A percentile compares a stretch with the other conserved stretches of the same genome.
phyloP scores from a whole-genome alignment of 192 early-diverging fungal species.

The Powellomyces hirtus region DNA sequence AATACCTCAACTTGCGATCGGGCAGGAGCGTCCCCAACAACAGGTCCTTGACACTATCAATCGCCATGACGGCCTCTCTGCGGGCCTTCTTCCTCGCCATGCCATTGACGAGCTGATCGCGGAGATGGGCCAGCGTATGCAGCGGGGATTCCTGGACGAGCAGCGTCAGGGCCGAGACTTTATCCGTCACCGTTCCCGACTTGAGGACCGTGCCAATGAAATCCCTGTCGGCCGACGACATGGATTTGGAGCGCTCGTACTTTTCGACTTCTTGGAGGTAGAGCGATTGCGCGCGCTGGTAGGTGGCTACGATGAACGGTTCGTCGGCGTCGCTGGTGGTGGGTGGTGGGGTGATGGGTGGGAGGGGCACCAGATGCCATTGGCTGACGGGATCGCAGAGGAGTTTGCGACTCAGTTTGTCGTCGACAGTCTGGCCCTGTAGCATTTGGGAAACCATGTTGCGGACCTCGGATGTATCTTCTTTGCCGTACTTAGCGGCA shows the following conservation, averaged over 20 bases:
- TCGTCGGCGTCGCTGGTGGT: slow-evolving; percentile 1
- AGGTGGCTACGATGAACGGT: slow-evolving; percentile 22
- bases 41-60: slow-evolving; percentile 89
- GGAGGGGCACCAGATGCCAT: slow-evolving; percentile 30
- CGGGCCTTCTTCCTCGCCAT: slow-evolving; percentile 91
- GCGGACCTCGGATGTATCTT: slow-evolving; percentile 24
- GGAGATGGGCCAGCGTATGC: slow-evolving; percentile 77
- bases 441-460: slow-evolving; percentile 37
- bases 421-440: slow-evolving; percentile 23
- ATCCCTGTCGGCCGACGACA: slow-evolving; percentile 75
- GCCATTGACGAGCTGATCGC: slow-evolving; percentile 54
- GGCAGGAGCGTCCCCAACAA: slow-evolving; percentile 80
- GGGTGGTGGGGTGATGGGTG: slow-evolving; percentile 20
- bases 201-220: slow-evolving; percentile 86
- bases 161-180: slow-evolving; percentile 88
- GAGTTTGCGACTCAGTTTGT: slow-evolving; percentile 26
- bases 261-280: slow-evolving; percentile 63
- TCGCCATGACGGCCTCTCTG: slow-evolving; percentile 79
- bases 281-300: slow-evolving; percentile 58
- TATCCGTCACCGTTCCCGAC: slow-evolving; percentile 91
- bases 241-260: slow-evolving; percentile 40
- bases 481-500: slow-evolving; percentile 27
- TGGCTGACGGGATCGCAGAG: slow-evolving; percentile 31
- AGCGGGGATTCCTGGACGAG: slow-evolving; percentile 89
- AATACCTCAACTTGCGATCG: slow-evolving; percentile 86